phyloP scores from a whole-genome alignment of 83 land plant species.

The Picea abies region DNA sequence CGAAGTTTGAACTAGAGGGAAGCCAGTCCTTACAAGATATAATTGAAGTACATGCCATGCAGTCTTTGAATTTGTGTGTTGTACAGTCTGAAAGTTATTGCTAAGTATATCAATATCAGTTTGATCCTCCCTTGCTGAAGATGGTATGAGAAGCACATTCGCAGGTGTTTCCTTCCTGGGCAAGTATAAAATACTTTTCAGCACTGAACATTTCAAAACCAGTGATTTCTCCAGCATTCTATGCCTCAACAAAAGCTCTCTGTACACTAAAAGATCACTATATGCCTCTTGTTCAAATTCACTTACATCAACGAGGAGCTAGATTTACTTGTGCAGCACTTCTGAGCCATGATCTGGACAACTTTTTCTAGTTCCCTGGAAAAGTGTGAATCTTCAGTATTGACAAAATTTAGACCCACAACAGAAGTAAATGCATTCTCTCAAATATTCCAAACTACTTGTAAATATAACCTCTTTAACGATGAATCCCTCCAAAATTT shows the following conservation, averaged over 20 bases:
- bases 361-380: slow-evolving; percentile 83
- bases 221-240: background rate
- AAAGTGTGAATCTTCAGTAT: background rate
- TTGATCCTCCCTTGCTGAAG: slow-evolving; percentile 36
- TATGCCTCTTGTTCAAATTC: background rate
- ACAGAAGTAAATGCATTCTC: background rate
- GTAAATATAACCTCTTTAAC: slow-evolving; percentile 57
- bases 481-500: slow-evolving; percentile 84
- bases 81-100: slow-evolving; percentile 18
- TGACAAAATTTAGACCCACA: background rate
- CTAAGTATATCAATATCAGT: slow-evolving; percentile 24
- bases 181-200: slow-evolving; percentile 3
- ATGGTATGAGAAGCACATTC: slow-evolving; percentile 37
- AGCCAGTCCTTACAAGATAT: slow-evolving; percentile 58
- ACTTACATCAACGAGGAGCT: slow-evolving; percentile 2
- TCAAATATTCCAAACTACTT: background rate
- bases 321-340: slow-evolving; percentile 58
- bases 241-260: background rate
- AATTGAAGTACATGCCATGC: slow-evolving; percentile 75
- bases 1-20: background rate
- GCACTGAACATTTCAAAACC: background rate
- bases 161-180: slow-evolving; percentile 22
- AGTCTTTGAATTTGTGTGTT: slow-evolving; percentile 20
- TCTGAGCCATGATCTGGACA: slow-evolving; percentile 65
- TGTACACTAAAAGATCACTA: background rate